Evolutionary conservation across 1,139 yeast species (phyloP).

Genomic region (Pichia sp.): DNA sequence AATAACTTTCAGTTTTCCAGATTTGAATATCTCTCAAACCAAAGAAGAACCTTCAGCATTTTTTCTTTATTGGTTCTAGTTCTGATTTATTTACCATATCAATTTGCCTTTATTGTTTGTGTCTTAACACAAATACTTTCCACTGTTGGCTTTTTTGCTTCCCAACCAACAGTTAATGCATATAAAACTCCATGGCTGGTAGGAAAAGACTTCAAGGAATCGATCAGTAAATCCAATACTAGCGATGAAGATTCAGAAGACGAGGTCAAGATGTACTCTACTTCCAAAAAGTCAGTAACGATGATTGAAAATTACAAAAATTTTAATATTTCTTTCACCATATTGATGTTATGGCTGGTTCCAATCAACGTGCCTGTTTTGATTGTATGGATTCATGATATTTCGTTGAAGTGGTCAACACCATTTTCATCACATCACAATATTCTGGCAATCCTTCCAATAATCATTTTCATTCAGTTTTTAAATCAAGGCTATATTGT

Average conservation of each 20-base stretch:
- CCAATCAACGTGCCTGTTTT: constrained; percentile 65
- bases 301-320: constrained; percentile 27
- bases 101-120: constrained; percentile 59
- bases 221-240: not conserved
- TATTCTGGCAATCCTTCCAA: constrained; percentile 57
- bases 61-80: constrained; percentile 35
- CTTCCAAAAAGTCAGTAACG: not conserved
- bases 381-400: constrained; percentile 62
- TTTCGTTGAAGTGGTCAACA: constrained; percentile 62
- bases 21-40: constrained; percentile 6
- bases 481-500: constrained; percentile 31
- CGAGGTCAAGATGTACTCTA: not conserved
- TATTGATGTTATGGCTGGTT: constrained; percentile 58
- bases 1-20: constrained; percentile 2
- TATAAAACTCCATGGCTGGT: constrained; percentile 2
- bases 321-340: constrained; percentile 45
- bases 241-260: not conserved
- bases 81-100: constrained; percentile 66
- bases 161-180: constrained; percentile 5
- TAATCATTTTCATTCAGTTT: constrained; percentile 41
- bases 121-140: constrained; percentile 39
- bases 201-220: not conserved
- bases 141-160: constrained; percentile 3
- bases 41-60: constrained; percentile 25
- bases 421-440: constrained; percentile 76